Percentiles rank a stretch among this genome's conserved stretches.
phyloP scores from a whole-genome alignment of 257 asterid species.

The Cynanchum wilfordii region DNA sequence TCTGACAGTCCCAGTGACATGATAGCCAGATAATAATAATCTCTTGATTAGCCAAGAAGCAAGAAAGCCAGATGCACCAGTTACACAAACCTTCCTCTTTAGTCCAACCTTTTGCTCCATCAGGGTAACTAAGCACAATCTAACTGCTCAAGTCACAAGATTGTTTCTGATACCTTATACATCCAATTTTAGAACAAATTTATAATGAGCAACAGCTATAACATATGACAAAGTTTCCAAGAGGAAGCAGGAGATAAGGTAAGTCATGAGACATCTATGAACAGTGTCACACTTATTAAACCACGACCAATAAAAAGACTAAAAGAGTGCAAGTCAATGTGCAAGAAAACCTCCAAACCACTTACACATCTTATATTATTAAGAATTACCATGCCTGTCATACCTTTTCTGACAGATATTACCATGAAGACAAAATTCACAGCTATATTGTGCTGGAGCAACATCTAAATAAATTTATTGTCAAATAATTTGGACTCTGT shows the following conservation, averaged over 20 bases:
- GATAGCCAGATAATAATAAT: conserved; percentile 65
- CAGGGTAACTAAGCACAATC: neutral
- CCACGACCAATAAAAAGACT: neutral
- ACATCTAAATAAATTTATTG: neutral
- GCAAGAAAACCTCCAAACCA: too few species aligned
- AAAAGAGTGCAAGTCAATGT: neutral
- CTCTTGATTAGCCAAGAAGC: conserved; percentile 91
- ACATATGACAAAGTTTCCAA: neutral
- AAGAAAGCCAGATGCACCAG: conserved; percentile 83
- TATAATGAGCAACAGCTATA: neutral
- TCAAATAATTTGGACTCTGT: neutral
- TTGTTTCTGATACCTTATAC: neutral
- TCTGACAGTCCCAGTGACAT: conserved; percentile 75
- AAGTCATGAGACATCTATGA: conserved; percentile 39
- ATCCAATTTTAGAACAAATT: neutral
- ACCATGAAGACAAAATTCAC: too few species aligned
- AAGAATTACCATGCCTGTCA: too few species aligned
- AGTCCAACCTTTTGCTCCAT: conserved; percentile 26
- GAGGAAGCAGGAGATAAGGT: conserved; percentile 19
- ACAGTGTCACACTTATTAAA: conserved; percentile 2
- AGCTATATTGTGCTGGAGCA: neutral
- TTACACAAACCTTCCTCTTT: conserved; percentile 73
- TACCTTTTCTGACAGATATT: too few species aligned
- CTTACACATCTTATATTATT: too few species aligned
- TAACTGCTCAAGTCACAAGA: conserved; percentile 1